Evolutionary conservation across 2,329 filamentous ascomycete species (phyloP).

Genomic region (Stagonosporopsis chrysanthemi): DNA sequence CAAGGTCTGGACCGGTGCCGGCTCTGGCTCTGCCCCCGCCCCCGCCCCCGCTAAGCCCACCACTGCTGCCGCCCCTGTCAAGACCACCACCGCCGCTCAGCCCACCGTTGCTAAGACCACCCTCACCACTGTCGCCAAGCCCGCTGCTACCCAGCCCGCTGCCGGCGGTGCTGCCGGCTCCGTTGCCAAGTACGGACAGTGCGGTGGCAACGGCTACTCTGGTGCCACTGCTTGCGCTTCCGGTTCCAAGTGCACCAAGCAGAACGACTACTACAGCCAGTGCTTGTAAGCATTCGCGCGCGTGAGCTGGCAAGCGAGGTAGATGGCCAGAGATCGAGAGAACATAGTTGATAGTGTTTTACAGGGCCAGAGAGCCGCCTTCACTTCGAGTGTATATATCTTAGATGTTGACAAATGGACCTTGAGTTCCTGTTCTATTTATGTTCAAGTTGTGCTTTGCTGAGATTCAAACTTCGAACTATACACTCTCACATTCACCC

Average conservation of each 20-base stretch:
- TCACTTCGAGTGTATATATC: constrained; percentile 24
- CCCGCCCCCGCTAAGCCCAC: constrained; percentile 16
- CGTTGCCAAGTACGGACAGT: constrained; percentile 49
- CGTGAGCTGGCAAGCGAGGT: background rate
- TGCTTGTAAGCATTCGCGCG: constrained; percentile 41
- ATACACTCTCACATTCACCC: too few relatives aligned
- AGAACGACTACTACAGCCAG: constrained; percentile 58
- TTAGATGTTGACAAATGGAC: constrained; percentile 11
- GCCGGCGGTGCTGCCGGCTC: constrained; percentile 3
- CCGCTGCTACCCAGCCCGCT: constrained; percentile 23
- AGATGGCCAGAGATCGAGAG: background rate
- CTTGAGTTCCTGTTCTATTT: constrained; percentile 1
- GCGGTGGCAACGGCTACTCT: constrained; percentile 54
- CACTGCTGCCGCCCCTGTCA: constrained; percentile 14
- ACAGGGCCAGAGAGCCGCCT: constrained; percentile 1
- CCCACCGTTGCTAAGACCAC: constrained; percentile 25
- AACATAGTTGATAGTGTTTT: constrained; percentile 1
- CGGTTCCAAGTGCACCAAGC: constrained; percentile 50
- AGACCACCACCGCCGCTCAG: constrained; percentile 21
- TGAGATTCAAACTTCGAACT: background rate
- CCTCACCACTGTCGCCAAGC: constrained; percentile 29
- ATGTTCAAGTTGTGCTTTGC: background rate
- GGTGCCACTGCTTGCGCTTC: constrained; percentile 52
- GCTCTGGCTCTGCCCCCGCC: constrained; percentile 23
- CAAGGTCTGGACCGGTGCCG: constrained; percentile 44